Evolutionary conservation across 2,329 filamentous ascomycete species (phyloP), one percentile per base, ranked within the genome.

Genomic region (Aspergillus pseudoterreus): DNA sequence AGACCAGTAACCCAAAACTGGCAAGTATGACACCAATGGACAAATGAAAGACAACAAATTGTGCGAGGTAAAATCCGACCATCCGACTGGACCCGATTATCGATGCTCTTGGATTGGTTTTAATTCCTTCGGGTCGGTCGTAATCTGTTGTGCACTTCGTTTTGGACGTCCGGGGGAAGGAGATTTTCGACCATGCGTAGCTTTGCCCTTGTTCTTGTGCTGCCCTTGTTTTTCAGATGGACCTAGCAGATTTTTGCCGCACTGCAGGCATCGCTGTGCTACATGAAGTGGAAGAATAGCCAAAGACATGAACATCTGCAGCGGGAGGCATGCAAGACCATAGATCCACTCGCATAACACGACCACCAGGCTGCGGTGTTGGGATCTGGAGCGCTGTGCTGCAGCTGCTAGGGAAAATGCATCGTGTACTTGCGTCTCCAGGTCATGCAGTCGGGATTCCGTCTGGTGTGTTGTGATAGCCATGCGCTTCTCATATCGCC

Each of bases 401-500:
- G 87, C 87, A 0, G 88, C 87, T 2, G 90, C 89, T n/a, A 96
- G 76, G 1, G 88, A 82, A 43, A 95, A 80, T 4, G 90, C 86
- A 62, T 96, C 91, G 55, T 85, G 83, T 12, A 95, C 71, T 33
- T 87, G 80, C 0, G 78, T 75, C 57, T 95, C 88, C 4, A 96
- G 76, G 17, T 84, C 81, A 38, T 83, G 80, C 52, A 96, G 82
- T 21, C 87, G 82, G 8, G 84, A 81, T 57, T 96, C 90, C 2
- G 85, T 89, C 63, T 92, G 86, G 49, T 87, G 79, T 9, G 88
- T 81, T 24, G 91, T 81, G 6, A 92, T 77, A 0, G 86, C 86
- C 4, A 87, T 84, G 62, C 91, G 88, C 73, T 95, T 96, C 74
- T 97, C 92, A 63, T 96, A 96, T 33, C 90, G 84, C 17, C 92